Conservation (phyloP, 2,329 filamentous ascomycete genomes). For the Graphilbum ipis-grandicollis region DNA sequence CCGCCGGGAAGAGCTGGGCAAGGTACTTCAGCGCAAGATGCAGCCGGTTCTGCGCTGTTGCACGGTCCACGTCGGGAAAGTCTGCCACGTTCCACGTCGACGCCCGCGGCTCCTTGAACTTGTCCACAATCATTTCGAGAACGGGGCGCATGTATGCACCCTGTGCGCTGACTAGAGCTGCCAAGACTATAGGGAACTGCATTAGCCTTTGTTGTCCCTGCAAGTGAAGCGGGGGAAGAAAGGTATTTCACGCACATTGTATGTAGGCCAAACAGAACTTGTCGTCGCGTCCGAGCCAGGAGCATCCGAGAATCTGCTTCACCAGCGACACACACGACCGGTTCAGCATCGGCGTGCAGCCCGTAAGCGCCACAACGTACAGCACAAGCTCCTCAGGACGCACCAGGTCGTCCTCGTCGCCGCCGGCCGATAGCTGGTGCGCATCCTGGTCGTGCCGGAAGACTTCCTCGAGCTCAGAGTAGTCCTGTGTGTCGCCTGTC, state of each 20-base stretch:
- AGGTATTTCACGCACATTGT: slow-evolving; percentile 5
- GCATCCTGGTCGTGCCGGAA: slow-evolving; percentile 32
- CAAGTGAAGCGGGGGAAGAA: background rate
- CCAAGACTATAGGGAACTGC: slow-evolving; percentile 29
- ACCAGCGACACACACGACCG: slow-evolving; percentile 42
- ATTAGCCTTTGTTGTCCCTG: background rate
- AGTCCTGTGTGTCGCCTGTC: slow-evolving; percentile 22
- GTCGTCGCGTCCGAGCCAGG: slow-evolving; percentile 48
- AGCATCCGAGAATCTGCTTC: slow-evolving; percentile 38
- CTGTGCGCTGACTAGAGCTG: slow-evolving; percentile 65
- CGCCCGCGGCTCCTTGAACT: slow-evolving; percentile 42
- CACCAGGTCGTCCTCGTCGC: slow-evolving; percentile 24
- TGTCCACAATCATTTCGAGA: slow-evolving; percentile 51
- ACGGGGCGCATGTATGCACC: slow-evolving; percentile 38
- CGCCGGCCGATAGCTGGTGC: slow-evolving; percentile 23
- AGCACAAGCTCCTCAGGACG: slow-evolving; percentile 38
- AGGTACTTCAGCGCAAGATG: slow-evolving; percentile 64
- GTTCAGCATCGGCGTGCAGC: slow-evolving; percentile 41
- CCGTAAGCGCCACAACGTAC: slow-evolving; percentile 46
- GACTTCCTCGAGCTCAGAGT: slow-evolving; percentile 11
- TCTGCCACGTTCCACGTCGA: slow-evolving; percentile 30
- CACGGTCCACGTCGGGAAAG: slow-evolving; percentile 41
- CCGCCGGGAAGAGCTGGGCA: slow-evolving; percentile 65
- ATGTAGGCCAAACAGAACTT: slow-evolving; percentile 47
- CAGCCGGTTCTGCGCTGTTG: slow-evolving; percentile 52